Evolutionary conservation across 768 basidiomycete genomes (phyloP), one percentile per base, ranked within the genome.

Genomic region (Serendipita sp.): DNA sequence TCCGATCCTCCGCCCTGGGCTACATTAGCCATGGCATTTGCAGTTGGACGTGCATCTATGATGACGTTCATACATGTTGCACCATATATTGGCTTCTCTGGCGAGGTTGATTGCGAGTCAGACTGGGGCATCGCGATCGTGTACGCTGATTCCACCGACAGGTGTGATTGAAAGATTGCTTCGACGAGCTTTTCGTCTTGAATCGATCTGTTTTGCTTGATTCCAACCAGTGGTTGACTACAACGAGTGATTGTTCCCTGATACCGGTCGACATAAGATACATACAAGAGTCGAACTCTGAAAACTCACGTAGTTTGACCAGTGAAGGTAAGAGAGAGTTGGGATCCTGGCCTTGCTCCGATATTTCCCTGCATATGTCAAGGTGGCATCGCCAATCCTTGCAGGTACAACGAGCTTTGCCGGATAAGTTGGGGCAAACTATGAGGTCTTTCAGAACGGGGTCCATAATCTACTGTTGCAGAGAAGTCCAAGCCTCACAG

Each of bases 131-230:
- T 75, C 0, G 80, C 72, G 2, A 79, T 77, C 34, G 50, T 26
- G 16, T 53, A 56, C 26, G 85, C 81, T 31, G 82, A 80, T 43
- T 90, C 83, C 0, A 88, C 85, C 13, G 79, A 77, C 70, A 82
- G 75, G 70, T 99, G 96, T 1, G 96, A 87, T 71, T 91, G 86
- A 71, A 98, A 98, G 65, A 98, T 85, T 44, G 93, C 86, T 72
- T 99, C 95, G 53, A 98, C 87, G 48, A 98, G 84, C 69, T 97
- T 96, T 74, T 99, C 96, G 71, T 99, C 96, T 73, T 99, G 96
- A 33, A 97, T 83, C 3, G 96, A 99, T 62, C 96, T 82, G 63
- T 86, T 86, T 71, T 94, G 89, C 45, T 94, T 95, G 61, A 99
- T 80, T 2, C 96, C 96, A 67, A 98, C 95, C 90, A 98, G 93